Base-by-base conservation (phyloP, 306 rosid genomes). In the Casuarina glauca region DNA sequence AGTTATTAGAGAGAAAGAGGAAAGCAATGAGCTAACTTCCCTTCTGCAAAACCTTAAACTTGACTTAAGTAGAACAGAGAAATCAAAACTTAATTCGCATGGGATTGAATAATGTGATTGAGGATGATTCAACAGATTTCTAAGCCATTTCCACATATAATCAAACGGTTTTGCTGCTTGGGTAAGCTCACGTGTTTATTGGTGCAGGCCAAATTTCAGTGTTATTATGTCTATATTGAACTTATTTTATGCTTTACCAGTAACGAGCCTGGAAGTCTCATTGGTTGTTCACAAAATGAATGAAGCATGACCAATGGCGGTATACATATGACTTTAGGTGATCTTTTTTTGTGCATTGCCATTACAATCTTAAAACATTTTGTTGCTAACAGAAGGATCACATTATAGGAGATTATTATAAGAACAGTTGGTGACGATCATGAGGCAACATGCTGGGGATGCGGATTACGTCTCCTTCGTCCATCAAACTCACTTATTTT, bases 401-500 rank as follows among this genome's bases (percentile, higher is more conserved):
- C 80, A 73, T 90, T 19, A 78, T 84, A 93, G 97, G 97, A 95
- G 86, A 86, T 89, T 75, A 55, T 58, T 72, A 82, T 89, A 80
- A 74, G 89, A 48, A 76, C 74, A 63, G 74, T 78, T 81, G 73
- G 67, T 6, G 97, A 88, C 61, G 85, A 87, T 72, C 69, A 52
- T 16, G 94, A 93, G 82, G 89, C 90, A 7, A 88, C 84, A 10
- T 95, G 99, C 83, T 95, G 99, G 99, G 99, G 97, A 54, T 95
- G 99, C 82, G 99, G 99, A 78, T 79, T 91, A 76, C 89, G 78
- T 68, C 93, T 88, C 78, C 83, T 88, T 80, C 87, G 88, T 80
- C 93, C 96, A 63, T 82, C 93, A 35, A 54, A 73, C 73, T 76
- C 93, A 45, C 76, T 93, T 45, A 69, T 84, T 76, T 93, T 88